Percentiles rank a stretch among this genome's conserved stretches.
These are phyloP conservation scores for Marsdenia floribunda DNA, from an alignment of 257 asterid genomes.

Conservation along the genomic window DNA sequence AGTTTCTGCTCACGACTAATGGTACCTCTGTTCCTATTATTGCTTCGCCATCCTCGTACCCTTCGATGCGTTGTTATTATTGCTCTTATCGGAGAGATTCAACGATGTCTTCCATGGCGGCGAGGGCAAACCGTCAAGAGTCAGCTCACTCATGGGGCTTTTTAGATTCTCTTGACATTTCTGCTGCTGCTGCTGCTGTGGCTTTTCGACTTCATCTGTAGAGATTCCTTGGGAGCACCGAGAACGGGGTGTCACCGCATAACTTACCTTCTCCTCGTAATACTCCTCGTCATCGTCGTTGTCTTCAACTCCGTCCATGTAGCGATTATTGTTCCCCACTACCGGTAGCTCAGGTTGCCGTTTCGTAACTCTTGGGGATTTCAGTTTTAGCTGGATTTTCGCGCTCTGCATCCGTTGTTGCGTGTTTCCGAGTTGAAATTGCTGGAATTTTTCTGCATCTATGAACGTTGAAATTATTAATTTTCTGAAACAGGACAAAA, in stretches of 20 bases:
- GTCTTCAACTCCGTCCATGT: constrained; percentile 10
- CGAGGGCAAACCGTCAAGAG: constrained; percentile 32
- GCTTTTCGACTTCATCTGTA: constrained; percentile 38
- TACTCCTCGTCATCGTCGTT: no score
- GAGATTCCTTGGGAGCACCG: constrained; percentile 58
- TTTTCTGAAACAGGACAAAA: neutral
- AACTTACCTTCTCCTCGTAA: constrained; percentile 33
- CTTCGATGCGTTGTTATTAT: constrained; percentile 23
- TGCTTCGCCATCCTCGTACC: constrained; percentile 55
- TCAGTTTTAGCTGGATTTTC: constrained; percentile 34
- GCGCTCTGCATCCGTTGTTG: constrained; percentile 16
- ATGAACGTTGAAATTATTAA: neutral
- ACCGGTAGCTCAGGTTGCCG: constrained; percentile 26
- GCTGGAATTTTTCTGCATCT: constrained; percentile 40
- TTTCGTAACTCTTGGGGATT: constrained; percentile 21
- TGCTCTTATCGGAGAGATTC: constrained; percentile 44
- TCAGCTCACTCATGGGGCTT: constrained; percentile 25
- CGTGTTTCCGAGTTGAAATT: constrained; percentile 14
- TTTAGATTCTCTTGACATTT: constrained; percentile 16
- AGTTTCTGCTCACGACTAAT: constrained; percentile 42
- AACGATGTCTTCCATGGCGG: constrained; percentile 70
- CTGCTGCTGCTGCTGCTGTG: neutral
- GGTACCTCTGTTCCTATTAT: constrained; percentile 36
- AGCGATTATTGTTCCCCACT: constrained; percentile 7
- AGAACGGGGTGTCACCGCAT: constrained; percentile 22